Evolutionary conservation across 768 basidiomycete genomes (phyloP).

Genomic region (Suillus plorans): DNA sequence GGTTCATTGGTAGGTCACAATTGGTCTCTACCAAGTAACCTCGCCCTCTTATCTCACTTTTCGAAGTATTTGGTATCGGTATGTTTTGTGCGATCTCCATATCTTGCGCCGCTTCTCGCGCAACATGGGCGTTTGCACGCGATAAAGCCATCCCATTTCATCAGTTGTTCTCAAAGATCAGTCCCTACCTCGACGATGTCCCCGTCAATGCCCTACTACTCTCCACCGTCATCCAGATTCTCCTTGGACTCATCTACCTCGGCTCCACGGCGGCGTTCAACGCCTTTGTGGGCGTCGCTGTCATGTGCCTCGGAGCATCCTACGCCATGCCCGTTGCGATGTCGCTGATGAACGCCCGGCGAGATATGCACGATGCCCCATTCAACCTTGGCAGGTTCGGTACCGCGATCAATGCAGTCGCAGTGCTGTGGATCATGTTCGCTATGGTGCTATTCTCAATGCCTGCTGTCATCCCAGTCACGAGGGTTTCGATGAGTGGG

Average conservation of each 20-base stretch:
- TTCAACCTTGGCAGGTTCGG: constrained; percentile 51
- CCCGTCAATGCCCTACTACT: constrained; percentile 63
- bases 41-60: not conserved
- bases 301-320: constrained; percentile 63
- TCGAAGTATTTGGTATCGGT: constrained; percentile 50
- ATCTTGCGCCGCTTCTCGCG: constrained; percentile 64
- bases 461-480: constrained; percentile 62
- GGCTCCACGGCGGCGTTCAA: constrained; percentile 65
- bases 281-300: constrained; percentile 65
- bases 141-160: constrained; percentile 65
- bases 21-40: not conserved
- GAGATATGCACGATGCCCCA: constrained; percentile 47
- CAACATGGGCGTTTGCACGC: constrained; percentile 71
- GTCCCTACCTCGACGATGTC: constrained; percentile 40
- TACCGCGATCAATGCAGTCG: constrained; percentile 43
- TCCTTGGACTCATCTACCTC: constrained; percentile 63
- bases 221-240: constrained; percentile 54
- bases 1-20: constrained; percentile 41
- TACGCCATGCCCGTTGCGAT: constrained; percentile 64
- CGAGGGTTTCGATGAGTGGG: constrained; percentile 48
- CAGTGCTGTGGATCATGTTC: constrained; percentile 60
- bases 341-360: constrained; percentile 44
- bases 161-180: constrained; percentile 46
- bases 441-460: constrained; percentile 69
- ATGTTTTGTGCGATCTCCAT: constrained; percentile 69